Conservation (phyloP, 257 asterid species). For the Rhazya stricta region DNA sequence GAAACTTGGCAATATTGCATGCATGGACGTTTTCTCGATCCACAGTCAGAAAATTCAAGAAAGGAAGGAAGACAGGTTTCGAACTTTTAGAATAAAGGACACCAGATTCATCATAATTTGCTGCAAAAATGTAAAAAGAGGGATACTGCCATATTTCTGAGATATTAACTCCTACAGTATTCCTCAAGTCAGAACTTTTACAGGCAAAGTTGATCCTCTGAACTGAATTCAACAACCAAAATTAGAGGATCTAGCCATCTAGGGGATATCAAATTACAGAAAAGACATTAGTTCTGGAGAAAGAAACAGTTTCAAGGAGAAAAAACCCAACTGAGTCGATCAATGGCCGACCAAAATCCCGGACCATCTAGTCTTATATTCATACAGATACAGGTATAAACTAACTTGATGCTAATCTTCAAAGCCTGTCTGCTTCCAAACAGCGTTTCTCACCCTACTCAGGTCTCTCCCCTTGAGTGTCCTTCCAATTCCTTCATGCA, state of each 20-base stretch:
- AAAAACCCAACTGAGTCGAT: neutral
- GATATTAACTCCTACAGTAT: neutral
- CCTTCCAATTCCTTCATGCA: conserved; percentile 79
- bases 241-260: conserved; percentile 3
- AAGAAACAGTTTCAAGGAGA: neutral
- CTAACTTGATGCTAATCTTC: conserved; percentile 36
- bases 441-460: conserved; percentile 82
- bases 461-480: conserved; percentile 91
- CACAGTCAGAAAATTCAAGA: too few species aligned
- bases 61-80: too few species aligned
- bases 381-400: too few species aligned
- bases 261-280: neutral
- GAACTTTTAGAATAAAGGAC: too few species aligned
- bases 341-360: conserved; percentile 22
- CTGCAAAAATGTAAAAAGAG: neutral
- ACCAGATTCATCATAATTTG: too few species aligned
- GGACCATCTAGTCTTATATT: conserved; percentile 9
- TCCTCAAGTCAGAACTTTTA: neutral
- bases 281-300: neutral
- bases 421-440: conserved; percentile 81
- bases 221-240: conserved; percentile 7
- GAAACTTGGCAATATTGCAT: neutral
- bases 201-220: conserved; percentile 8
- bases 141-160: neutral
- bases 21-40: neutral